Base-by-base conservation (phyloP, 108 stramenopile species). In the Fistulifera pelliculosa region DNA sequence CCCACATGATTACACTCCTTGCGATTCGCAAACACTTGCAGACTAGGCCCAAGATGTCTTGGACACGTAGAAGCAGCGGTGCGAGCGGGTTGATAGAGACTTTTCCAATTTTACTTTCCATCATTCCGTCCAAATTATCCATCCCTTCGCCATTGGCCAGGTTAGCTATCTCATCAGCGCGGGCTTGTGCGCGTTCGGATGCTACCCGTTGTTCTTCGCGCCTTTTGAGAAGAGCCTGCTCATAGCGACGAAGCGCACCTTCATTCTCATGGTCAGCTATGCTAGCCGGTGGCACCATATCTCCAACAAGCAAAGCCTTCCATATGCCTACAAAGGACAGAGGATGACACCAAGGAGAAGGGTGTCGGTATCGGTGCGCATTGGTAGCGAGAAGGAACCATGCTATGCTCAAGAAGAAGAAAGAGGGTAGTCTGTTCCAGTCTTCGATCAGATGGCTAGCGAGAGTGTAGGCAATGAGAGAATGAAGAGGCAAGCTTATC, bases 1-100 rank as follows among this genome's bases (percentile, higher is more conserved):
- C 83, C 89, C 89, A 90, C 41, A 71, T 41, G 15, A 85, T 24
- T 26, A 90, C 67, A 41, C 86, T 79, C 69, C 70, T 77, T 2
- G 65, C 38, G 42, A 87, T 52, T 21, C 85, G 73, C 16, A 87
- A 47, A 14, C 21, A 28, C 41, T 64, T 48, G 62, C 76, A 76
- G 27, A 68, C 52, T 0, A 72, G 49, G 15, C 69, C 73, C 0
- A 90, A 62, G 22, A 60, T 68, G 17, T 77, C 58, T 41, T 90
- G 85, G 22, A 78, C 31, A 3, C 31, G 31, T 35, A 35, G 8
- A 35, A 35, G 31, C 8, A 35, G 8, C 31, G 31, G 31, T 8
- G 31, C 31, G 31, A 35, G 48, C 1, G 79, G 75, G 48, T 83
- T 70, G 18, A 83, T 27, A 11, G 69, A 66, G 1, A 78, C 24